phyloP scores from a whole-genome alignment of 1,284 basidiomycete species.

The Papiliotrema laurentii region DNA sequence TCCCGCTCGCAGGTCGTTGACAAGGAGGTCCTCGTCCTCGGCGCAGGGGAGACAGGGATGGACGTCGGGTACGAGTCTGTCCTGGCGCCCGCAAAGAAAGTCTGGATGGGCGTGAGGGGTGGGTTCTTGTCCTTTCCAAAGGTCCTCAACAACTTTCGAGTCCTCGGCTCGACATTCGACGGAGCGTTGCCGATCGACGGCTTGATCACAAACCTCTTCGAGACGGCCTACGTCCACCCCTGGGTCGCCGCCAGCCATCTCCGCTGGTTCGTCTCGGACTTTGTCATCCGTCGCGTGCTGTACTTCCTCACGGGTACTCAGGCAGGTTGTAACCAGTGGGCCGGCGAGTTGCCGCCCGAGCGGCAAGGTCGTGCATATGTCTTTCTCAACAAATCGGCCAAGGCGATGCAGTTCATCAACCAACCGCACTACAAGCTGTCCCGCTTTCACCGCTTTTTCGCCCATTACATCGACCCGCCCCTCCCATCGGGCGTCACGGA shows the following conservation, averaged over 20 bases:
- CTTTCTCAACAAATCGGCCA: conserved; percentile 49
- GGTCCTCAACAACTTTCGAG: conserved; percentile 60
- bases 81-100: conserved; percentile 56
- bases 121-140: conserved; percentile 62
- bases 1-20: conserved; percentile 51
- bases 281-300: conserved; percentile 60
- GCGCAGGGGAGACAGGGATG: conserved; percentile 64
- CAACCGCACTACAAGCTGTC: conserved; percentile 55
- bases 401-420: conserved; percentile 61
- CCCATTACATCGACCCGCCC: conserved; percentile 58
- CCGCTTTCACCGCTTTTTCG: conserved; percentile 51
- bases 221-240: conserved; percentile 49
- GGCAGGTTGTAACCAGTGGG: conserved; percentile 66
- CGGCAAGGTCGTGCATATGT: conserved; percentile 56
- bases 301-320: conserved; percentile 61
- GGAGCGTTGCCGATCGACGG: conserved; percentile 58
- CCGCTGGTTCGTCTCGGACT: conserved; percentile 63
- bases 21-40: conserved; percentile 57
- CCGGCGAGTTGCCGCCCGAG: conserved; percentile 59
- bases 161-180: conserved; percentile 55
- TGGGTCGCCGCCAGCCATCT: conserved; percentile 58
- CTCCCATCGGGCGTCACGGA: conserved; percentile 51
- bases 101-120: conserved; percentile 56
- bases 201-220: conserved; percentile 42
- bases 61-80: conserved; percentile 57